phyloP scores from a whole-genome alignment of 139 green algal species.

The Auxenochlorella protothecoides region DNA sequence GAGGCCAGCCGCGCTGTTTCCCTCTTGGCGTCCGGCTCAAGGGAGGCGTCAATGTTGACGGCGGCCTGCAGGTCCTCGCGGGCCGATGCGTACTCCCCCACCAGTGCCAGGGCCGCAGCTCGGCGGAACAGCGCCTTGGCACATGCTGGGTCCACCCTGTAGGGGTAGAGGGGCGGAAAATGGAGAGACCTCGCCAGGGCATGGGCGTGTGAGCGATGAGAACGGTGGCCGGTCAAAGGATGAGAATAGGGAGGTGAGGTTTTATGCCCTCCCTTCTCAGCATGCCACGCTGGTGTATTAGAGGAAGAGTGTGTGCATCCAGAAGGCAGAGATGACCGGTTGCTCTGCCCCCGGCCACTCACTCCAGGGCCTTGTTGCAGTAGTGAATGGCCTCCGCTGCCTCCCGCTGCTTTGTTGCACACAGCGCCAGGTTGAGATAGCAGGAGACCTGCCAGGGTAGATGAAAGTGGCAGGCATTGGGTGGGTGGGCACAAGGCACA shows the following conservation, averaged over 20 bases:
- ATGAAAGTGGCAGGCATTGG: neutral
- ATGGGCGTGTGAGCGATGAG: no score
- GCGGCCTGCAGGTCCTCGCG: slow-evolving; percentile 10
- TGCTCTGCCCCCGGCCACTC: neutral
- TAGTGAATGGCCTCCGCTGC: slow-evolving; percentile 23
- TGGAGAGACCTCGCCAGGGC: neutral
- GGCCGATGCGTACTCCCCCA: slow-evolving; percentile 17
- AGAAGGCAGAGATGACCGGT: no score
- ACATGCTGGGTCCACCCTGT: slow-evolving; percentile 11
- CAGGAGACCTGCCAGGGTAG: slow-evolving; percentile 4
- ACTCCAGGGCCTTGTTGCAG: slow-evolving; percentile 27
- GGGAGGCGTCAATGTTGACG: slow-evolving; percentile 7
- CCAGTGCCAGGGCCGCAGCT: slow-evolving; percentile 1
- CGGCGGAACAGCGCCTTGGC: slow-evolving; percentile 28
- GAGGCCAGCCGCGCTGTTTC: neutral
- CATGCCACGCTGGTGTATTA: no score
- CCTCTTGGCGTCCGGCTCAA: neutral
- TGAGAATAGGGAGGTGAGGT: neutral
- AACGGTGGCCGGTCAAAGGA: no score
- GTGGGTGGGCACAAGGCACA: no score
- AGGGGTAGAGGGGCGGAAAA: neutral
- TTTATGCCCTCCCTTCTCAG: neutral
- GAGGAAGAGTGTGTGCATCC: no score
- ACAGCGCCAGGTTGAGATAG: slow-evolving; percentile 20
- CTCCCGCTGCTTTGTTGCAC: slow-evolving; percentile 10